Conservation (phyloP, 345 rosid species). For the Boechera retrofracta region DNA sequence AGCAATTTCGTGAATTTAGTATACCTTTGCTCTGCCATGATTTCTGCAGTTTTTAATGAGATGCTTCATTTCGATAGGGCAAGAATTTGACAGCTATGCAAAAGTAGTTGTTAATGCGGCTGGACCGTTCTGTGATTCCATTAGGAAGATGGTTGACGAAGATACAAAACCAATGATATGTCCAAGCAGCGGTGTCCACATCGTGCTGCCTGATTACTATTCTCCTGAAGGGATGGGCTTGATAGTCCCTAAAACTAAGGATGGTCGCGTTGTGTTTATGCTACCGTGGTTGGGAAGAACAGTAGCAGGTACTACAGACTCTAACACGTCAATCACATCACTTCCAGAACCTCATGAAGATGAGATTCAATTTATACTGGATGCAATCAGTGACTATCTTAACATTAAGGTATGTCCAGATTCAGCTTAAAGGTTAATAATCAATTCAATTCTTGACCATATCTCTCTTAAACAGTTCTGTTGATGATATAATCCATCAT, state of each 20-base stretch:
- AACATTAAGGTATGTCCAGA: conserved; percentile 65
- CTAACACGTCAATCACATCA: conserved; percentile 70
- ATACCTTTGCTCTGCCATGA: background rate
- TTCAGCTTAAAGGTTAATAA: conserved; percentile 8
- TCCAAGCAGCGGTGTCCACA: conserved; percentile 97
- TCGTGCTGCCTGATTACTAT: conserved; percentile 95
- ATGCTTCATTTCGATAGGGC: conserved; percentile 53
- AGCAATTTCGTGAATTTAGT: conserved; percentile 2
- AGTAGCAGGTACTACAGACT: conserved; percentile 97
- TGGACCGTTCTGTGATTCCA: conserved; percentile 93
- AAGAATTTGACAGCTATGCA: conserved; percentile 86
- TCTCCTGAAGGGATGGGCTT: conserved; percentile 99
- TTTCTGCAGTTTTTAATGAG: conserved; percentile 15
- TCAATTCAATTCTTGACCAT: background rate
- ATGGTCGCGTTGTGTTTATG: conserved; percentile 98
- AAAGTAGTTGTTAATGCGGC: conserved; percentile 93
- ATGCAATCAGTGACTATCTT: conserved; percentile 92
- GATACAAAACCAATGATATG: conserved; percentile 76
- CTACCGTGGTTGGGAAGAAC: conserved; percentile 99
- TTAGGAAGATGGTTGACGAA: conserved; percentile 81
- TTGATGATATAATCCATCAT: conserved; percentile 12
- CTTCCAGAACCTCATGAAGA: conserved; percentile 99
- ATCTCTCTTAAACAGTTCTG: background rate
- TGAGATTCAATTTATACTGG: conserved; percentile 96
- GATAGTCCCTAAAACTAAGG: conserved; percentile 99